Conservation (phyloP, 257 asterid species). For the Petunia axillaris region DNA sequence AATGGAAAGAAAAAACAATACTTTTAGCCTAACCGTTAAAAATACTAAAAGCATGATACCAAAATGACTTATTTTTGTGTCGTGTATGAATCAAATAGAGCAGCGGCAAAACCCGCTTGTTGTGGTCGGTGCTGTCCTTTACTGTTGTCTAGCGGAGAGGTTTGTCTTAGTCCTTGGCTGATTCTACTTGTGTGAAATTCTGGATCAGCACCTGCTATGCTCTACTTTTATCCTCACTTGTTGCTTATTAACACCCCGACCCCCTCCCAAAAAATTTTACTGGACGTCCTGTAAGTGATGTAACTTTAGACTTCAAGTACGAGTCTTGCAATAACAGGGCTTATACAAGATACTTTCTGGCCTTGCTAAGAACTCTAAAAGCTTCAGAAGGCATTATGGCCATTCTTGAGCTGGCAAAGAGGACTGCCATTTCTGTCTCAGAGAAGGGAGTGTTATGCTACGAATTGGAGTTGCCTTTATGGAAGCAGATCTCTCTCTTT, state of each 20-base stretch:
- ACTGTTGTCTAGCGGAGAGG: background rate
- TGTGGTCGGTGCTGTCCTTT: background rate
- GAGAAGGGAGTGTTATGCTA: constrained; percentile 6
- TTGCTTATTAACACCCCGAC: background rate
- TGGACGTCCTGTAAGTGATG: background rate
- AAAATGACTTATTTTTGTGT: background rate
- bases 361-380: background rate
- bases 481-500: constrained; percentile 12
- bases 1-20: background rate
- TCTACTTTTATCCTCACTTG: background rate
- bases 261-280: background rate
- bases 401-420: background rate
- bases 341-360: background rate
- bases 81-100: background rate
- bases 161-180: background rate
- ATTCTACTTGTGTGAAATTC: background rate
- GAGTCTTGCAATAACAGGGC: background rate
- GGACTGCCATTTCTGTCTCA: constrained; percentile 13
- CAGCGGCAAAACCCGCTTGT: background rate
- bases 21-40: background rate
- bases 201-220: background rate
- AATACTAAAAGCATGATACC: background rate
- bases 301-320: background rate
- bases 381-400: background rate
- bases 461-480: background rate